These are phyloP conservation scores for Colletotrichum brevisporum DNA, from an alignment of 2,329 filamentous ascomycete species.

Conservation along the genomic window DNA sequence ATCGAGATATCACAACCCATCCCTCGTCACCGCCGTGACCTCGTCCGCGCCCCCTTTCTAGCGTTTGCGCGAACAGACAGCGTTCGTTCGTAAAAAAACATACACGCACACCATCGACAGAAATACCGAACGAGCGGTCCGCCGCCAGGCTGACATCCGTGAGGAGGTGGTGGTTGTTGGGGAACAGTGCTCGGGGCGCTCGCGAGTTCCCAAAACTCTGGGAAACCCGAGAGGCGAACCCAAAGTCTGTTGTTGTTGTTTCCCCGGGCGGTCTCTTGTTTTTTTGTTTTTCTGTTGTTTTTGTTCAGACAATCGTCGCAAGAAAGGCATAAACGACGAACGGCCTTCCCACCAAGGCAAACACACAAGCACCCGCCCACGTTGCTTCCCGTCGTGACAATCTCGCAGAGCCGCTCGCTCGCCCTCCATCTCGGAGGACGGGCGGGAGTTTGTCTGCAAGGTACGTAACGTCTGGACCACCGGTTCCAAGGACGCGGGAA, in stretches of 20 bases:
- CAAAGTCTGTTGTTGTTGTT: no score
- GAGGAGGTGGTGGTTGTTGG: no score
- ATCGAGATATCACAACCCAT: background rate
- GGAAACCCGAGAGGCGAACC: no score
- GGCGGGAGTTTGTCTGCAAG: conserved; percentile 5
- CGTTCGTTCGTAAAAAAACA: background rate
- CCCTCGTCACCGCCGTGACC: background rate
- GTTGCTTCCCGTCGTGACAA: conserved; percentile 31
- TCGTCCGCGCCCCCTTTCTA: background rate
- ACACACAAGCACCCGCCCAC: conserved; percentile 20
- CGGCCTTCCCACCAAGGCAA: background rate
- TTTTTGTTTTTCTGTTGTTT: conserved; percentile 11
- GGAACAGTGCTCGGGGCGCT: no score
- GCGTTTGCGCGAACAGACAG: conserved; percentile 20
- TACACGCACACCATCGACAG: background rate
- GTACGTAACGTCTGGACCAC: background rate
- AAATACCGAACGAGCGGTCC: no score
- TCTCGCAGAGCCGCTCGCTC: conserved; percentile 13
- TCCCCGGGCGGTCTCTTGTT: no score
- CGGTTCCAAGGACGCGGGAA: conserved; percentile 9
- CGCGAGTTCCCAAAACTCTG: no score
- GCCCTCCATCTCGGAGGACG: background rate
- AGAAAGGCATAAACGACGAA: conserved; percentile 1
- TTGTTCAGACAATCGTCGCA: background rate
- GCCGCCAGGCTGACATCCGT: no score